Conservation (phyloP, 1,284 basidiomycete species). For the Cutaneotrichosporon mucoides region DNA sequence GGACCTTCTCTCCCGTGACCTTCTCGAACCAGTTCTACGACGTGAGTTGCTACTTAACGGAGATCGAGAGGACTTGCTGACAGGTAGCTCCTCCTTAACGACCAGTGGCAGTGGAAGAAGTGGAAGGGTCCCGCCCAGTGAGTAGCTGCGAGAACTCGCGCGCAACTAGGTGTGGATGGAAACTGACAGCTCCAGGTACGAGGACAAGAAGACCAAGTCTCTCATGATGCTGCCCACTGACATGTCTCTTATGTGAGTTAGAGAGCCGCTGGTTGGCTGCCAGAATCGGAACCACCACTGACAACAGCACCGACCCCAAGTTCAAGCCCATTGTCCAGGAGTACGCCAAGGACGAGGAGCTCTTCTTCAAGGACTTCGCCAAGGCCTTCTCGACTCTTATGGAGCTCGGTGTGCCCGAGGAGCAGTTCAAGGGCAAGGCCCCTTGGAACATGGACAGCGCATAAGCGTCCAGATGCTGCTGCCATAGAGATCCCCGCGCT, state of each 20-base stretch:
- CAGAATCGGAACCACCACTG: background rate
- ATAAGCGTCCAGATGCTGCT: background rate
- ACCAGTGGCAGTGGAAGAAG: slow-evolving; percentile 62
- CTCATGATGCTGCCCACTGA: slow-evolving; percentile 90
- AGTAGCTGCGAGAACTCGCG: too few species aligned
- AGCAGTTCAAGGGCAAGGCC: slow-evolving; percentile 59
- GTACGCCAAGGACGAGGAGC: slow-evolving; percentile 75
- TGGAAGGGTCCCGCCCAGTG: slow-evolving; percentile 46
- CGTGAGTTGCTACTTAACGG: background rate
- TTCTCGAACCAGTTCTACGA: slow-evolving; percentile 89
- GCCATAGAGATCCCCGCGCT: too few species aligned
- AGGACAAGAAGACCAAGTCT: slow-evolving; percentile 81
- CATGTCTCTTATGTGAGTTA: slow-evolving; percentile 26
- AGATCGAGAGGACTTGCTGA: too few species aligned
- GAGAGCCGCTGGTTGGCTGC: too few species aligned
- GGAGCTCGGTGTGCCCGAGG: slow-evolving; percentile 79
- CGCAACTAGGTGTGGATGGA: slow-evolving; percentile 6
- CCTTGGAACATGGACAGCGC: slow-evolving; percentile 6
- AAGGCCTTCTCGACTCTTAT: slow-evolving; percentile 69
- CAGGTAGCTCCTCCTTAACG: slow-evolving; percentile 61
- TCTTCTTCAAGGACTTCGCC: slow-evolving; percentile 86
- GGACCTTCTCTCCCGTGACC: slow-evolving; percentile 48
- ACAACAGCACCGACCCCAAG: slow-evolving; percentile 70
- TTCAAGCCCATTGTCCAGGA: slow-evolving; percentile 75
- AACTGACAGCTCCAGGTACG: slow-evolving; percentile 58